These are phyloP conservation scores for Wallacemonas sp. DNA, from an alignment of 208 protist genomes.

Conservation along the genomic window DNA sequence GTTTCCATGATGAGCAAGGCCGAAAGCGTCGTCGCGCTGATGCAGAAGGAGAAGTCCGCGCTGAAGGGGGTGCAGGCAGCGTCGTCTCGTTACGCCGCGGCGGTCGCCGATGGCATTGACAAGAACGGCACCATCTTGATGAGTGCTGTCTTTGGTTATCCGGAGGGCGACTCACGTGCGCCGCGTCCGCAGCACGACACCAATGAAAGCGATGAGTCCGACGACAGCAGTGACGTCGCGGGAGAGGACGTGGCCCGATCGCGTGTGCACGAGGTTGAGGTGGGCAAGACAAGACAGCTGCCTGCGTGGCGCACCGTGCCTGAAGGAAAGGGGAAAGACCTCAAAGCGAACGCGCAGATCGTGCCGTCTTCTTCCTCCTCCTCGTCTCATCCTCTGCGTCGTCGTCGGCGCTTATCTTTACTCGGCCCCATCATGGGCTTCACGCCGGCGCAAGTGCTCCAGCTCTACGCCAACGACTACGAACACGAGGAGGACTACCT, in stretches of 20 bases:
- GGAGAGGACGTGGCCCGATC: neutral
- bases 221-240: neutral
- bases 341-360: too few species aligned
- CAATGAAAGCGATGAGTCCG: neutral
- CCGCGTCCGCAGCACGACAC: too few species aligned
- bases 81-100: conserved; percentile 3
- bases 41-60: neutral
- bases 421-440: conserved; percentile 45
- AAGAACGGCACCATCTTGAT: neutral
- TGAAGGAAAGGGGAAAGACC: too few species aligned
- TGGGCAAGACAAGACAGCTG: too few species aligned
- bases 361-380: too few species aligned
- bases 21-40: conserved; percentile 3
- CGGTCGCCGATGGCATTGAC: neutral
- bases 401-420: conserved; percentile 21
- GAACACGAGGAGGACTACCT: conserved; percentile 49
- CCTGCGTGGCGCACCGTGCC: too few species aligned
- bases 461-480: conserved; percentile 30
- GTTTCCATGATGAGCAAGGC: neutral
- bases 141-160: neutral
- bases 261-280: too few species aligned
- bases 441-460: conserved; percentile 30
- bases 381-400: neutral
- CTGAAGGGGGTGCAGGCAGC: neutral
- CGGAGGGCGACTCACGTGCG: too few species aligned